A percentile compares a stretch with the other conserved stretches of the same genome.
Conservation (phyloP, 345 rosid species). For the Eucalyptus sp. region DNA sequence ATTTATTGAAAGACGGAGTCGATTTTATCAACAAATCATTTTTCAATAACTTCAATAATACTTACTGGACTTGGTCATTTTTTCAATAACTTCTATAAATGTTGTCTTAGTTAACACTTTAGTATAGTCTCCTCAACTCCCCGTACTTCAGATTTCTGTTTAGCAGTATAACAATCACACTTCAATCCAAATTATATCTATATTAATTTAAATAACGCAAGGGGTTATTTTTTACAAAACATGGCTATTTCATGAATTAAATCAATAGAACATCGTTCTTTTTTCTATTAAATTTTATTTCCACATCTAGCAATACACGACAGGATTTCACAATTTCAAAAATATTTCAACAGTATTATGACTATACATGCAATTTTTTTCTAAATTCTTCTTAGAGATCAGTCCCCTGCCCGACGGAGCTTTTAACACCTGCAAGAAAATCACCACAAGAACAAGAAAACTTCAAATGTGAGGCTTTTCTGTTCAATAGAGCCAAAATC, state of each 20-base stretch:
- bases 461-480: background rate
- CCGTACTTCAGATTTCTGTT: background rate
- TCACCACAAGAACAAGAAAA: background rate
- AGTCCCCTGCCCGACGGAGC: background rate
- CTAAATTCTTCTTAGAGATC: background rate
- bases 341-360: background rate
- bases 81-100: too few relatives aligned
- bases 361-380: background rate
- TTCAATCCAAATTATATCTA: background rate
- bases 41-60: background rate
- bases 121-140: background rate
- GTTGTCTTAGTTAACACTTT: background rate
- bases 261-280: background rate
- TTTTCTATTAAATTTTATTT: background rate
- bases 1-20: background rate
- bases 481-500: background rate
- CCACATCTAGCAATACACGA: background rate
- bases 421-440: background rate
- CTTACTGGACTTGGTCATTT: background rate
- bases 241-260: background rate
- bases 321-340: background rate
- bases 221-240: background rate
- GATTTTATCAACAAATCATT: too few relatives aligned
- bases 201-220: background rate
- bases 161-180: background rate